phyloP scores from a whole-genome alignment of 768 basidiomycete species.

The Favolaschia claudopus region DNA sequence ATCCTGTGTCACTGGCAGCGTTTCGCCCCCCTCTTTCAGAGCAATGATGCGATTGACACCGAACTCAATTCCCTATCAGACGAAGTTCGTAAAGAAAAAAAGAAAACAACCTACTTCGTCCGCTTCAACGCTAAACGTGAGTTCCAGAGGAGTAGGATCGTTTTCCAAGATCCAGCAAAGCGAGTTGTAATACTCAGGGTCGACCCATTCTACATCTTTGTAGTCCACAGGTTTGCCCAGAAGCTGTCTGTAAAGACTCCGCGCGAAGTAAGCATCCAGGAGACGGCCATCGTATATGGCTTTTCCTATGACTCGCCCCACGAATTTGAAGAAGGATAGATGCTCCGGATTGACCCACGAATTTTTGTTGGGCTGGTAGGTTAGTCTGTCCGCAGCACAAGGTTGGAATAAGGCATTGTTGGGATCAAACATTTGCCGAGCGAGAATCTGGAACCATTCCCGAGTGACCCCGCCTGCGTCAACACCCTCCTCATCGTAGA shows the following conservation, averaged over 20 bases:
- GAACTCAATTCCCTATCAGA: constrained; percentile 60
- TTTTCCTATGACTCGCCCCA: constrained; percentile 96
- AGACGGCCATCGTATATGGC: constrained; percentile 96
- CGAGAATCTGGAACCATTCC: constrained; percentile 98
- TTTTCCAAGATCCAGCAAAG: constrained; percentile 99
- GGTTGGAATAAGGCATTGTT: constrained; percentile 99
- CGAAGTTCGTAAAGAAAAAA: not conserved
- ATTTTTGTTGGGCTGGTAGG: constrained; percentile 96
- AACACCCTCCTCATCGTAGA: constrained; percentile 97
- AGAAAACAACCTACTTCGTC: constrained; percentile 73
- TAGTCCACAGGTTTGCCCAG: constrained; percentile 95
- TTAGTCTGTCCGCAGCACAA: constrained; percentile 92
- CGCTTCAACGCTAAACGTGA: constrained; percentile 95
- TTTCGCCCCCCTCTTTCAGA: constrained; percentile 85
- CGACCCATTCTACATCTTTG: constrained; percentile 95
- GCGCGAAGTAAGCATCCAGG: constrained; percentile 97
- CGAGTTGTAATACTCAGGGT: constrained; percentile 98
- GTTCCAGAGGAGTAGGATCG: constrained; percentile 83
- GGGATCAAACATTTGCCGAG: constrained; percentile 98
- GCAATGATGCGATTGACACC: constrained; percentile 89
- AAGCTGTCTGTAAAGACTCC: constrained; percentile 94
- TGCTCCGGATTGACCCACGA: constrained; percentile 96
- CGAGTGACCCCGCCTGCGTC: constrained; percentile 98
- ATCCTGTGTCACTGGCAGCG: constrained; percentile 90
- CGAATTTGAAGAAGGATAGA: constrained; percentile 97